Base-by-base conservation (phyloP, 2,329 filamentous ascomycete species). In the Beauveria rudraprayagi region DNA sequence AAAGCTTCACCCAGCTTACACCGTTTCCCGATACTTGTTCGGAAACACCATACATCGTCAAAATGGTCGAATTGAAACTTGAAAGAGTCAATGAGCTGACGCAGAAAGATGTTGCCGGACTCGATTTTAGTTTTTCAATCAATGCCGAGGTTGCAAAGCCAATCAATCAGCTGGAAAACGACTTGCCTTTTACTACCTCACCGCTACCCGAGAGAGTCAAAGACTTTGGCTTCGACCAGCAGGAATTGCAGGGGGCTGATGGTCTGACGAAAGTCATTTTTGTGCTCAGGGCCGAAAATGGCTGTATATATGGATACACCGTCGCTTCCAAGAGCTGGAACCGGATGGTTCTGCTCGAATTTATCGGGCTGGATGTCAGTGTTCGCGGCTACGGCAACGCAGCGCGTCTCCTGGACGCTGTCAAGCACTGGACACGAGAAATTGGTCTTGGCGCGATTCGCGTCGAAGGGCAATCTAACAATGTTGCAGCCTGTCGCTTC, bases 291-390 rank as follows among this genome's bases (percentile, higher is more conserved):
- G 56, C 37, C n/a, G 51, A 60, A 17, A 16, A 37, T 6, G 51
- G 44, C 19, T 24, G 56, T 14, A 24, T 66, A 1, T 50, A 58
- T 14, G 64, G 63, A 37, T 66, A 65, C 7, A 26, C 61, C 2
- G 47, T 63, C 37, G 65, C 65, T 8, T 52, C 59, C 5, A 63
- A 51, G 6, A 53, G 40, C 41, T 66, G 65, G 65, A 66, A 66
- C 26, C 65, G 61, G 34, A 64, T 66, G 65, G 65, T 62, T 4
- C 41, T 41, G 16, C 47, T 66, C 22, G 56, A 63, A 3, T 64
- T 57, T 11, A 62, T 66, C n/a, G 63, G 54, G 9, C 34, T 65
- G 3, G 64, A 66, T 44, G 61, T 50, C 34, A 62, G 51, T 28
- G 47, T 63, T 30, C 61, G 64, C 16, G 62, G 65, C 14, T 6